Conservation (phyloP, 352 stramenopile species). For the Phytophthora palmivora region DNA sequence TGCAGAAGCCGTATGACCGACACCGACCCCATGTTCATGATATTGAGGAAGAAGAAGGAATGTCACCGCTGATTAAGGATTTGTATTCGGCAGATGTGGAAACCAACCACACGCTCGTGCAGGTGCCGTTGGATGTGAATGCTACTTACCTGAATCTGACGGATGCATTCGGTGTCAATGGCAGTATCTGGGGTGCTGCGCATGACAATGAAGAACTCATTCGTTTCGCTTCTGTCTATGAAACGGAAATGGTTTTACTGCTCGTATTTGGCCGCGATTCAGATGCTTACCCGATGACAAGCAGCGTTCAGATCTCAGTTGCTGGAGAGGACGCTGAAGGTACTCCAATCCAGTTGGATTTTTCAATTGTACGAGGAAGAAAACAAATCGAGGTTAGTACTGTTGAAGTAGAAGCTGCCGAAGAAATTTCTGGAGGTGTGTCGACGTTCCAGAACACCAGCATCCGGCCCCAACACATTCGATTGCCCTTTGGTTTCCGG, state of each 20-base stretch:
- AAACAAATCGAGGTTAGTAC: constrained; percentile 39
- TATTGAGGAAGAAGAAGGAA: constrained; percentile 22
- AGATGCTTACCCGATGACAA: constrained; percentile 66
- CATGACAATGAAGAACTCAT: constrained; percentile 79
- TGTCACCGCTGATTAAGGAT: constrained; percentile 40
- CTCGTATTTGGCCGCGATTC: constrained; percentile 81
- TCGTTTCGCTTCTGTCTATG: constrained; percentile 76
- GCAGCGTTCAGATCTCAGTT: constrained; percentile 57
- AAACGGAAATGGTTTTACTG: constrained; percentile 77
- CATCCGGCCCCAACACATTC: constrained; percentile 60
- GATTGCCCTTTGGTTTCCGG: constrained; percentile 71
- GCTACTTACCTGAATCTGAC: constrained; percentile 76
- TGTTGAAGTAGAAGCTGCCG: constrained; percentile 1
- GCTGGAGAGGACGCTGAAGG: constrained; percentile 49
- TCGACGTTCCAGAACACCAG: constrained; percentile 75
- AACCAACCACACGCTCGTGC: constrained; percentile 67
- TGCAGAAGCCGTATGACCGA: constrained; percentile 27
- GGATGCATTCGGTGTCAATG: constrained; percentile 68
- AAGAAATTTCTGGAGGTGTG: constrained; percentile 44
- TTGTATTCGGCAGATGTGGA: constrained; percentile 55
- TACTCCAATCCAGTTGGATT: constrained; percentile 48
- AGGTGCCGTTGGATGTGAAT: constrained; percentile 70
- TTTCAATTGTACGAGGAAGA: constrained; percentile 64
- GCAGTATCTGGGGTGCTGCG: constrained; percentile 53
- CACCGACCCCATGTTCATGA: constrained; percentile 17